A percentile compares a stretch with the other conserved stretches of the same genome.
These are phyloP conservation scores for Fusarium nelsonii DNA, from an alignment of 2,329 filamentous ascomycete genomes.

Conservation along the genomic window DNA sequence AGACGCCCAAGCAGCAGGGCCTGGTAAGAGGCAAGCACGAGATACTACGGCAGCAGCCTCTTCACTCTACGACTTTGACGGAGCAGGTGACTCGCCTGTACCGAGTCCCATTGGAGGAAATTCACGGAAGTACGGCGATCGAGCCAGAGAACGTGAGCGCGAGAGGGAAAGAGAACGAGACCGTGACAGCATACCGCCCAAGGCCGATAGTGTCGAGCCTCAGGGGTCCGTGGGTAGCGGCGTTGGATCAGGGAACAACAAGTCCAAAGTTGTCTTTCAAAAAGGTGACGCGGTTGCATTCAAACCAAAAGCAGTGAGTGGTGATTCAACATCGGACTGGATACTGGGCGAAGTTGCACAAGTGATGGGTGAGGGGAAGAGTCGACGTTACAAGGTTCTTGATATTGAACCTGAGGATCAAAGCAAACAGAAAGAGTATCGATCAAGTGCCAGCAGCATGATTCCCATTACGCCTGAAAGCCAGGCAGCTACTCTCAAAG, in stretches of 20 bases:
- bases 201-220: conserved; percentile 68
- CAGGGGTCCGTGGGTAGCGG: conserved; percentile 57
- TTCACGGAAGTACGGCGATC: conserved; percentile 54
- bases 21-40: conserved; percentile 47
- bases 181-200: conserved; percentile 62
- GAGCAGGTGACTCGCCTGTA: conserved; percentile 59
- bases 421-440: conserved; percentile 75
- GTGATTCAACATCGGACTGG: conserved; percentile 67
- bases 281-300: conserved; percentile 76
- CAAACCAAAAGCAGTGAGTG: conserved; percentile 66
- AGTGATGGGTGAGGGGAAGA: conserved; percentile 81
- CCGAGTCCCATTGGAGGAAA: conserved; percentile 57
- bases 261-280: conserved; percentile 68
- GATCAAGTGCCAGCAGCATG: conserved; percentile 79
- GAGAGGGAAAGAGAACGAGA: conserved; percentile 53
- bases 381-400: conserved; percentile 81
- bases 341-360: conserved; percentile 83
- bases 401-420: conserved; percentile 81
- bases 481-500: conserved; percentile 63
- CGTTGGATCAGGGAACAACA: conserved; percentile 46
- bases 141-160: conserved; percentile 54
- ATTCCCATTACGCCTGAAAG: conserved; percentile 76
- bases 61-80: conserved; percentile 61
- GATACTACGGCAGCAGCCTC: conserved; percentile 49
- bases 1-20: conserved; percentile 51